Base-by-base conservation (phyloP, 805 yeast genomes). In the Pichia scutulata region DNA sequence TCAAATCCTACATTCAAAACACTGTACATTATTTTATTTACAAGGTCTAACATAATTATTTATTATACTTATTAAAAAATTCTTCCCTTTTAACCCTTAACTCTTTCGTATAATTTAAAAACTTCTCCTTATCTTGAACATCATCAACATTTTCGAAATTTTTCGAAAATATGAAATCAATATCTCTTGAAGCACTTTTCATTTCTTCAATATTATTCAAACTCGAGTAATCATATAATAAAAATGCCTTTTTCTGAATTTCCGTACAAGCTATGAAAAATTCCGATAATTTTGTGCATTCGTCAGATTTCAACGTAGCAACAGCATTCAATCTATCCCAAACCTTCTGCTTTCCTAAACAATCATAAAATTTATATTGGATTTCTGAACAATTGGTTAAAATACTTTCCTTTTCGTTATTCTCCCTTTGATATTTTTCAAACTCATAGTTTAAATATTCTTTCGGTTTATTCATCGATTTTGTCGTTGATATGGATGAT, bases 321-420 rank as follows among this genome's bases (percentile, higher is more conserved):
- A 56, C 51, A 1, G 56, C 42, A 6, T 47, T 48, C 7, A 59
- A 18, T 47, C 58, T 50, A 14, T 55, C 54, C 39, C 60, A 46
- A 2, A 54, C 46, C 22, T 55, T 52, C 30, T 59, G 59, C 18
- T 47, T 43, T 24, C 50, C 52, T 16, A 63, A 52, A 54, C 71
- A 68, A 18, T 61, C 54, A 24, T 63, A 52, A 45, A 61, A 65
- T 33, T 43, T 41, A n/a, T 53, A 44, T 43, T 64, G 69, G 6
- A 66, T 53, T 47, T 68, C 72, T 14, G 69, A 56, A 48, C 72
- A 69, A 50, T 69, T 69, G 13, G 60, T 59, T 5, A 60, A 49
- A 1, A 66, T 62, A 2, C 66, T 60, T 50, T 65, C 68, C 18
- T 56, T 54, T 12, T 57, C 44, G 2, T 62, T 57, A 45, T 64